Evolutionary conservation across 441 rosid genomes (phyloP), one percentile per base, ranked within the genome.

Genomic region (Hura crepitans): DNA sequence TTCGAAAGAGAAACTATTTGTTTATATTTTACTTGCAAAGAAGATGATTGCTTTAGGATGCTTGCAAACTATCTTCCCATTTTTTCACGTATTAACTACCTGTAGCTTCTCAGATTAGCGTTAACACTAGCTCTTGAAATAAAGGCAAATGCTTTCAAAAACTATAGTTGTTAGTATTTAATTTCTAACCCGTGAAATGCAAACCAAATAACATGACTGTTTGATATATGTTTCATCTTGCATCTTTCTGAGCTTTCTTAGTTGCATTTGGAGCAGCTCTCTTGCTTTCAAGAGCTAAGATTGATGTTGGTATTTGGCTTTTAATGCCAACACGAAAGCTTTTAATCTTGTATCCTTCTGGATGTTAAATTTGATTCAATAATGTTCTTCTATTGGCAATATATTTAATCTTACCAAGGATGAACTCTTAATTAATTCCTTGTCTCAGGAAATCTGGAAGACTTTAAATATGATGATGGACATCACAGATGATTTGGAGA

Each of bases 401-500:
- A 35, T 25, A n/a, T 67, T 72, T 28, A 58, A 35, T 42, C 28
- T 49, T 28, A 49, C 12, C 0, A n/a, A n/a, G 1, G 8, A 31
- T 49, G 0, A 31, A 2, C n/a, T 45, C 33, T 53, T 54, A 30
- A 35, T 72, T n/a, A n/a, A n/a, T n/a, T 63, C 43, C 37, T 64
- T 56, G 62, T 55, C 62, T 56, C 83, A 87, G 97, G 95, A 91
- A 42, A 81, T 86, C 0, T 78, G 88, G 49, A 87, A 81, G 79
- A 76, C 89, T 62, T 75, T 87, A 73, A 75, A 50, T 62, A 73
- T 77, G 81, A 79, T 87, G 85, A 91, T 82, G 85, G 85, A 84
- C 45, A 80, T 85, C 9, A 91, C 88, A 23, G 86, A 87, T 78
- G 84, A 87, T 67, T 70, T 87, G 46, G 97, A 89, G 83, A 85